These are phyloP conservation scores for Podila verticillata DNA, from an alignment of 192 early-diverging fungal species.

Conservation along the genomic window DNA sequence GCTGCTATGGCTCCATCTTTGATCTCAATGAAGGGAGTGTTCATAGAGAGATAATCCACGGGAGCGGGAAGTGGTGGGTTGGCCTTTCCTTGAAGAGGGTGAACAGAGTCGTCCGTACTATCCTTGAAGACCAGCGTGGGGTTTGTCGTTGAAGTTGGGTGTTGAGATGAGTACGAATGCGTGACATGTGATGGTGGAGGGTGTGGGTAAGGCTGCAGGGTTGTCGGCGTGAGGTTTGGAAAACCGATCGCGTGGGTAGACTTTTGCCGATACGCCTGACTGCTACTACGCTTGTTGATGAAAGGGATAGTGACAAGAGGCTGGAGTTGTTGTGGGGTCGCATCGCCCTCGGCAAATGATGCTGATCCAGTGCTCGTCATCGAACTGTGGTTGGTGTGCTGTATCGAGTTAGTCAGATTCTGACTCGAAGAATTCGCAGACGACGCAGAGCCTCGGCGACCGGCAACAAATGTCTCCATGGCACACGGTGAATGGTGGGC, in stretches of 20 bases:
- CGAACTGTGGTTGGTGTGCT: not conserved
- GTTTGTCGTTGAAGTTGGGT: conserved; percentile 3
- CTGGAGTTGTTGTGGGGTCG: conserved; percentile 22
- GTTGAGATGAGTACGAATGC: not conserved
- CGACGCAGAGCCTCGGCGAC: conserved; percentile 39
- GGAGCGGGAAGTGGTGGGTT: not conserved
- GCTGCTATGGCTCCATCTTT: conserved; percentile 67
- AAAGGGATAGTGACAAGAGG: conserved; percentile 31
- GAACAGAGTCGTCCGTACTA: conserved; percentile 1
- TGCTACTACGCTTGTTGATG: conserved; percentile 43
- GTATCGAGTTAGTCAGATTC: not conserved
- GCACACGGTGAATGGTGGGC: conserved; percentile 25
- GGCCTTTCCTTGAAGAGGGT: not conserved
- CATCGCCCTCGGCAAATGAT: conserved; percentile 22
- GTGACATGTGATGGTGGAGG: not conserved
- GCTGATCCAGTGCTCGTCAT: not conserved
- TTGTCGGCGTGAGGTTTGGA: not conserved
- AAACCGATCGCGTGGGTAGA: not conserved
- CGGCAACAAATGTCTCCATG: conserved; percentile 45
- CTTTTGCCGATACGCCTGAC: conserved; percentile 34
- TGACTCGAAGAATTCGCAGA: conserved; percentile 14
- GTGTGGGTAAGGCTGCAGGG: not conserved
- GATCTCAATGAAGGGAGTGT: conserved; percentile 63
- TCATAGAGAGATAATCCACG: conserved; percentile 8
- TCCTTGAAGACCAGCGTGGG: conserved; percentile 20